Evolutionary conservation across 768 basidiomycete genomes (phyloP), one percentile per base, ranked within the genome.

Genomic region (Kwoniella europaea): DNA sequence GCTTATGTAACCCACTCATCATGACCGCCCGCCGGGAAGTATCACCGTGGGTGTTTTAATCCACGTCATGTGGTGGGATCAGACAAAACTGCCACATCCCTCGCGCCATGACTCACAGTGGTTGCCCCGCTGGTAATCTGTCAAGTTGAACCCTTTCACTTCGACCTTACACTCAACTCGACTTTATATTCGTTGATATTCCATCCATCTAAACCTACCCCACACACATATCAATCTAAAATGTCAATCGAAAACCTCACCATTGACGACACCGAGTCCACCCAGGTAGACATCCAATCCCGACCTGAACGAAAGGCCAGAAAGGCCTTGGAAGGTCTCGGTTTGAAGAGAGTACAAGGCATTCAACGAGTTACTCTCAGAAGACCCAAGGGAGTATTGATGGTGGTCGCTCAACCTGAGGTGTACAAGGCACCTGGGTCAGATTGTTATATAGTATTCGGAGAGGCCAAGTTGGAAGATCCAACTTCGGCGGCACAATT

Each of bases 381-480:
- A 82, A 88, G 95, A 84, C 92, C 97, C 60, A 98, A 98, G 87
- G 94, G 94, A 82, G 94, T 96, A 73, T 89, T 98, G 72, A 92
- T 98, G 82, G 95, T 98, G 71, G 88, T 99, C 78, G 89, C 92
- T 65, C 87, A 90, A 62, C 97, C 97, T 46, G 97, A 99, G 74
- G 97, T 99, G 65, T 99, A 92, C 90, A 98, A 98, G 88, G 94
- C 92, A 61, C 90, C 91, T 54, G 94, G 93, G 86, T 94, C 93
- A 82, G 97, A 99, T 86, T 93, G 92, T 85, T 98, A 99, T 88
- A 93, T 99, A 83, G 94, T 99, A 74, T 99, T 98, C 79, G 97
- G 97, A 74, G 97, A 98, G 87, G 95, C 84, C 63, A 83, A 82
- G 67, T 68, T 83, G 52, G 81, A 84, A 71, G 77, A 82, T 72